Base-by-base conservation (phyloP, 78 protist species). In the Chrysochromulina tobinii region DNA sequence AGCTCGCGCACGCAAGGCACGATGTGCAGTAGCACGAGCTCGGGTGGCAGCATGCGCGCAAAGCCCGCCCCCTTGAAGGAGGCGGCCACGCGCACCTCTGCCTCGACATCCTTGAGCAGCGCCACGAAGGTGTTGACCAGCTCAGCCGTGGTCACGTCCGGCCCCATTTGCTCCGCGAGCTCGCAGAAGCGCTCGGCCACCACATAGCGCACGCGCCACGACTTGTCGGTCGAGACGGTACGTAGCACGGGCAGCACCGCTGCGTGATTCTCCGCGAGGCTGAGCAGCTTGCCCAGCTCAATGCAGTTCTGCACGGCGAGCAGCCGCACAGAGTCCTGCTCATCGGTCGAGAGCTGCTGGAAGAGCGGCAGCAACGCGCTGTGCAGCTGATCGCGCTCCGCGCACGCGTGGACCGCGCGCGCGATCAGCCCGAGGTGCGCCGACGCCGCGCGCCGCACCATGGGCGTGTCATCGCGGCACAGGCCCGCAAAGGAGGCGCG, bases 131-230 rank as follows among this genome's bases (percentile, higher is more conserved):
- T 67, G 23, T 50, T 50, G 53, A 68, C 27, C 81, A 88, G 5
- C 61, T 88, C 91, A 1, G 38, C 3, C n/a, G 7, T 61, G 20
- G 48, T 7, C 25, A 1, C 15, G 25, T 18, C 14, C 66, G 1
- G 11, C 17, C 85, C 84, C 18, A 89, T 14, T 54, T 50, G 25
- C 15, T 18, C 73, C 18, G 6, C 51, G 38, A 89, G 64, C 84
- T 59, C 84, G 50, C 54, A 61, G 72, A 97, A 92, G 1, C 94
- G 93, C 85, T 96, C 97, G 50, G 99, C 99, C n/a, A 96, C 97
- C 96, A 95, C 95, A 88, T 96, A 98, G 23, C 99, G 95, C 68
- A 98, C 99, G 27, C 99, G 93, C 99, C 99, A 98, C 27, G 97
- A 94, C 94, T 95, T 96, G 95, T 98, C 99, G 53, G 53, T 23